Percentiles rank a stretch among this genome's conserved stretches.
Evolutionary conservation across 129 eudicot genomes (phyloP).

Genomic region (Lactuca sativa): DNA sequence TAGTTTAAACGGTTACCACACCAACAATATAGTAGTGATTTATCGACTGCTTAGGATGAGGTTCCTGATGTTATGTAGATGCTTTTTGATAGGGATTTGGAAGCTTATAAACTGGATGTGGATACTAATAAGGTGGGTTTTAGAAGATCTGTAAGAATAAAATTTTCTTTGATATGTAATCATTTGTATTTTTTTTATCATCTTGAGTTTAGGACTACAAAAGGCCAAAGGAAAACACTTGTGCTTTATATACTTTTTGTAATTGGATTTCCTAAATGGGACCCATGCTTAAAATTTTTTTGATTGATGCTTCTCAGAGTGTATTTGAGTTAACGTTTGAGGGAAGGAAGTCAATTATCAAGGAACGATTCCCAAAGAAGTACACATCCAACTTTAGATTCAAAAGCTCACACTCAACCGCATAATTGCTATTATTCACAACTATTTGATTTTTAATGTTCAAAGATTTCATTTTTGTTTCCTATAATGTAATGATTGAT

Average conservation of each 20-base stretch:
- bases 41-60: no score
- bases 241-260: no score
- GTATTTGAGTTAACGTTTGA: conserved; percentile 79
- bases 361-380: conserved; percentile 95
- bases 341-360: conserved; percentile 71
- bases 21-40: no score
- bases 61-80: no score
- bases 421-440: conserved; percentile 40
- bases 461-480: not conserved
- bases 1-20: no score
- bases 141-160: not conserved
- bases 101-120: no score
- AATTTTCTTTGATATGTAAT: conserved; percentile 9
- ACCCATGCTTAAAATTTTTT: not conserved
- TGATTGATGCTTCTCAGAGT: conserved; percentile 45
- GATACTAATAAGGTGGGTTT: no score
- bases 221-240: conserved; percentile 6
- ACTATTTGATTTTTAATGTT: not conserved
- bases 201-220: conserved; percentile 10
- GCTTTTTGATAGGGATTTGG: no score
- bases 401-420: conserved; percentile 84
- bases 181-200: conserved; percentile 7
- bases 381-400: conserved; percentile 79
- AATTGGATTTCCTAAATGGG: no score
- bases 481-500: not conserved